Conservation (phyloP, 768 basidiomycete species). For the Mycena indigotica region DNA sequence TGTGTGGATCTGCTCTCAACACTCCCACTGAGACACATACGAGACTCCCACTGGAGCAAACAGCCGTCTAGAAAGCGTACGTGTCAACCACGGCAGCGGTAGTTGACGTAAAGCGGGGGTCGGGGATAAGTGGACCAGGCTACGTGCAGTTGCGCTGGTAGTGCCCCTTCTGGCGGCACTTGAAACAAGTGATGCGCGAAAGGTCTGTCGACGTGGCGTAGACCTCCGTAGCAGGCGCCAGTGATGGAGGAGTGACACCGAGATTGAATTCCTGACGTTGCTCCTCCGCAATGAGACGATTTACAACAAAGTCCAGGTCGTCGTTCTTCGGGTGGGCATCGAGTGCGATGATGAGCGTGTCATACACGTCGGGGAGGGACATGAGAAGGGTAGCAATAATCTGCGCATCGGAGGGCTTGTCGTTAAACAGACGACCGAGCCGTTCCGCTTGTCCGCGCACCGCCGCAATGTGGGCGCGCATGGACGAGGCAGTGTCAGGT, state of each 20-base stretch:
- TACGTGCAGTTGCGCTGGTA: constrained; percentile 15
- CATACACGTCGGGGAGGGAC: constrained; percentile 9
- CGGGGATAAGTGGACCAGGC: constrained; percentile 10
- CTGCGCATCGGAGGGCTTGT: constrained; percentile 15
- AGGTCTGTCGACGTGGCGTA: too few species aligned
- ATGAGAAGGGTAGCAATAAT: constrained; percentile 13
- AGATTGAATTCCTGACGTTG: constrained; percentile 1
- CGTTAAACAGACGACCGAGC: constrained; percentile 6
- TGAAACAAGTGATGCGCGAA: constrained; percentile 10
- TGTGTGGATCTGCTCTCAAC: too few species aligned
- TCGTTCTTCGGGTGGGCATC: constrained; percentile 8
- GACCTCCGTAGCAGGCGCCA: background rate
- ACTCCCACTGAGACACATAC: background rate
- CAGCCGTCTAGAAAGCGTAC: background rate
- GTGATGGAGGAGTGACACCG: background rate
- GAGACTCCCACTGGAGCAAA: constrained; percentile 7
- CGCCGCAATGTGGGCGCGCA: constrained; percentile 11
- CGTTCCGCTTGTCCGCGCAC: constrained; percentile 8
- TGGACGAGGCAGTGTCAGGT: background rate
- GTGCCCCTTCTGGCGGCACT: constrained; percentile 11
- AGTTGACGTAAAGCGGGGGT: background rate
- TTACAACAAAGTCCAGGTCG: constrained; percentile 6
- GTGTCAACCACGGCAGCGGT: background rate
- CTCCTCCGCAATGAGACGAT: constrained; percentile 7
- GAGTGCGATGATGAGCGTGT: constrained; percentile 6